Conservation (phyloP, 2,329 filamentous ascomycete genomes). For the Talaromyces sp. region DNA sequence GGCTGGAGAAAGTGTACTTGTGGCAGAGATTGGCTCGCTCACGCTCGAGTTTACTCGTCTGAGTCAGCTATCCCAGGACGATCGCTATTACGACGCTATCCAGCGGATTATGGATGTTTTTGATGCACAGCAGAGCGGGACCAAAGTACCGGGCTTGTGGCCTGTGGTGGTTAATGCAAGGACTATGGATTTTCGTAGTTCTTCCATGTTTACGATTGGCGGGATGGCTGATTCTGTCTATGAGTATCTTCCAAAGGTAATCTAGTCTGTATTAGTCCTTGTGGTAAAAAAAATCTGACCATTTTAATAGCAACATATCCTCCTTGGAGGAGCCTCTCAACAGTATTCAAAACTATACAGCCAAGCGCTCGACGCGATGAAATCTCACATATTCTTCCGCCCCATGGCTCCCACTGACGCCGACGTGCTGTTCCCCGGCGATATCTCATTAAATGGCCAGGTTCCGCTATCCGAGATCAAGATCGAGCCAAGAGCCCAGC, state of each 20-base stretch:
- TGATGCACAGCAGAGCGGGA: constrained; percentile 28
- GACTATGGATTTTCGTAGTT: constrained; percentile 19
- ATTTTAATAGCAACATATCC: constrained; percentile 27
- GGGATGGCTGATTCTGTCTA: constrained; percentile 55
- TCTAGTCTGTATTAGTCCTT: constrained; percentile 32
- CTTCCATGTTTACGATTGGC: constrained; percentile 48
- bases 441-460: constrained; percentile 10
- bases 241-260: constrained; percentile 58
- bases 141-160: constrained; percentile 37
- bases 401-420: constrained; percentile 45
- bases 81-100: constrained; percentile 35
- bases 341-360: constrained; percentile 56
- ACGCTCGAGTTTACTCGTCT: constrained; percentile 39
- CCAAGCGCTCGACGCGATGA: constrained; percentile 38
- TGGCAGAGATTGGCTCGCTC: constrained; percentile 37
- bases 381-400: constrained; percentile 44
- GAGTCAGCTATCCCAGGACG: constrained; percentile 34
- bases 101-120: constrained; percentile 32
- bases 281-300: background rate
- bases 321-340: constrained; percentile 38
- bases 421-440: constrained; percentile 46
- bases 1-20: constrained; percentile 20
- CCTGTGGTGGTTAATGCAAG: constrained; percentile 29
- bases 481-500: constrained; percentile 43
- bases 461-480: constrained; percentile 9